Evolutionary conservation across 192 early-diverging fungal species (phyloP).

Genomic region (Backusella morwellensis): DNA sequence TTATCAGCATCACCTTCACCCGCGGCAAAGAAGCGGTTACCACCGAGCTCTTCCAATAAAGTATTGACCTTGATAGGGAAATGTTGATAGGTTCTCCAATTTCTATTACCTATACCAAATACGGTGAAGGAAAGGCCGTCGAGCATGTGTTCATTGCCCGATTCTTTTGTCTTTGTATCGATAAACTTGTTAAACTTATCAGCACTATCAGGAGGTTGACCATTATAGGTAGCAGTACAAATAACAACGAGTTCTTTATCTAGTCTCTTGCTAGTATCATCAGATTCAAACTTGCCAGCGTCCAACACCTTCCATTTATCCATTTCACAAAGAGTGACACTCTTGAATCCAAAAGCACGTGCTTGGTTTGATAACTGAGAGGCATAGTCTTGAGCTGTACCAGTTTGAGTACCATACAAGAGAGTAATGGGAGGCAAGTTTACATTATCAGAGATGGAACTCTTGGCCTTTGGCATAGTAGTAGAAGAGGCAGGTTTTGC

Average conservation of each 20-base stretch:
- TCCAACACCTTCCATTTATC: constrained; percentile 42
- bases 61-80: constrained; percentile 49
- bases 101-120: constrained; percentile 58
- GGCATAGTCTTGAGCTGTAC: constrained; percentile 51
- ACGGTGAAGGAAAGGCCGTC: constrained; percentile 44
- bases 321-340: constrained; percentile 22
- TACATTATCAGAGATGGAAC: not conserved
- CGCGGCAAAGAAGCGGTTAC: constrained; percentile 27
- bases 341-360: constrained; percentile 39
- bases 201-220: constrained; percentile 53
- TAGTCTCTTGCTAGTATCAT: not conserved
- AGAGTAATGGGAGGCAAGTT: constrained; percentile 40
- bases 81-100: constrained; percentile 55
- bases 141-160: constrained; percentile 24
- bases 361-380: constrained; percentile 37
- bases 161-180: constrained; percentile 6
- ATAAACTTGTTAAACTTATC: constrained; percentile 37
- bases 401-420: constrained; percentile 57
- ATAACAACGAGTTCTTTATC: constrained; percentile 29
- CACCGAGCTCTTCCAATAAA: constrained; percentile 47
- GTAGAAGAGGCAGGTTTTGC: not conserved
- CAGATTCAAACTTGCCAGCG: constrained; percentile 8
- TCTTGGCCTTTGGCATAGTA: not conserved
- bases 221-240: constrained; percentile 35
- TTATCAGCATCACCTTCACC: constrained; percentile 48